phyloP scores from a whole-genome alignment of 257 asterid species.

The Haberlea rhodopensis region DNA sequence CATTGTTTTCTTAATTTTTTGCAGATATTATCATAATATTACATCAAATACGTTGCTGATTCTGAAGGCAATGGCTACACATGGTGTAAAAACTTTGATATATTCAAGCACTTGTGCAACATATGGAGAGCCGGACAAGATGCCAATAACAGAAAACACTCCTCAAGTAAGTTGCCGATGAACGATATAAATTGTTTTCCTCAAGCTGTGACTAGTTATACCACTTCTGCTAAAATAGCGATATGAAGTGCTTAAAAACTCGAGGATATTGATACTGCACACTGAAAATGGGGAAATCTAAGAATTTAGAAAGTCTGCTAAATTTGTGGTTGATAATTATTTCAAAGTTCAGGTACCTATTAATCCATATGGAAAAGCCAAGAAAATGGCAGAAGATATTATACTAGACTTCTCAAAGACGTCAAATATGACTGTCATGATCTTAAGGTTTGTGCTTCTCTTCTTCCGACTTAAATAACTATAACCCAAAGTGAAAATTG shows the following conservation, averaged over 20 bases:
- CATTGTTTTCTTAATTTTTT: not conserved
- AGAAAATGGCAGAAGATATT: conserved; percentile 97
- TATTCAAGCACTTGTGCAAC: conserved; percentile 96
- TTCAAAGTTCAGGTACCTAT: conserved; percentile 55
- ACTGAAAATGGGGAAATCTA: not conserved
- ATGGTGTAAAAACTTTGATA: conserved; percentile 63
- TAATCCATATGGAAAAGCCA: conserved; percentile 93
- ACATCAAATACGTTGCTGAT: conserved; percentile 77
- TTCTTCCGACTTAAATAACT: not conserved
- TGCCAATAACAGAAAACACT: conserved; percentile 85
- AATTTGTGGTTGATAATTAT: conserved; percentile 3
- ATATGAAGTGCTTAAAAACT: not conserved
- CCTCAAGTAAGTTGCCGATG: conserved; percentile 58
- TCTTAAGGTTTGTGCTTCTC: conserved; percentile 51
- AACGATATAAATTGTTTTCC: not conserved
- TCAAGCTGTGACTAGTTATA: not conserved
- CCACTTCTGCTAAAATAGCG: not conserved
- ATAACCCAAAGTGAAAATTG: not conserved
- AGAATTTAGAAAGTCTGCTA: not conserved
- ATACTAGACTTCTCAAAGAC: conserved; percentile 83
- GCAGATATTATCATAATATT: conserved; percentile 88
- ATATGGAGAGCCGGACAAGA: conserved; percentile 88
- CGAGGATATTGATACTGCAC: not conserved
- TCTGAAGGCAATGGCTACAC: conserved; percentile 80
- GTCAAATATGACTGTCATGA: conserved; percentile 83